phyloP scores from a whole-genome alignment of 371 early-diverging fungal genomes.

The Rhizomucor miehei region DNA sequence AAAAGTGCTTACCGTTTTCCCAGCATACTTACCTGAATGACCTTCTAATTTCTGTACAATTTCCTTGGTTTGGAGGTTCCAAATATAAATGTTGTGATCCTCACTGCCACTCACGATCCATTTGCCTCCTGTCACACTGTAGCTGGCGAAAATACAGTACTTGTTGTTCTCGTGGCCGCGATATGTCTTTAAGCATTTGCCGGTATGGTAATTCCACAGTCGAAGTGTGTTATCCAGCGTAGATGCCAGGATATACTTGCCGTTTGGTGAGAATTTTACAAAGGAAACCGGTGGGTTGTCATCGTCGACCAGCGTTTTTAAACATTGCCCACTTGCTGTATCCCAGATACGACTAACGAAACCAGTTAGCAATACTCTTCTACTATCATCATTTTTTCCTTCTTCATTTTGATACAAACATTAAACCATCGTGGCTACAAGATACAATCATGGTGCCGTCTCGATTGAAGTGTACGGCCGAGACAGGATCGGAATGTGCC shows the following conservation, averaged over 20 bases:
- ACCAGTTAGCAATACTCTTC: neutral
- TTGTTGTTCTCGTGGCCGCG: constrained; percentile 87
- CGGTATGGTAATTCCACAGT: constrained; percentile 92
- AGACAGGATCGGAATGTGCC: constrained; percentile 96
- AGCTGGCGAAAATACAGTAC: constrained; percentile 91
- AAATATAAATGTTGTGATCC: constrained; percentile 89
- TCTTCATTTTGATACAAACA: constrained; percentile 57
- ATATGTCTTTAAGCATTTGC: constrained; percentile 93
- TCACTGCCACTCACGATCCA: constrained; percentile 97
- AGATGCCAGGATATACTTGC: constrained; percentile 94
- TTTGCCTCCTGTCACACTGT: constrained; percentile 91
- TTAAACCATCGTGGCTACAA: constrained; percentile 91
- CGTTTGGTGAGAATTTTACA: constrained; percentile 97
- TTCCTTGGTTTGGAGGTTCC: constrained; percentile 95
- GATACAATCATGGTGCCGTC: constrained; percentile 97
- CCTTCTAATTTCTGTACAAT: constrained; percentile 91
- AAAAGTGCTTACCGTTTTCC: no score
- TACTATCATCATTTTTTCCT: neutral
- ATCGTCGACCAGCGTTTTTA: constrained; percentile 93
- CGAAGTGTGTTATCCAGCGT: constrained; percentile 92
- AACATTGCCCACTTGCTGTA: constrained; percentile 91
- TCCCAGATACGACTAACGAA: constrained; percentile 92
- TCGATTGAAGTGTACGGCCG: constrained; percentile 93
- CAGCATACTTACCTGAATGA: constrained; percentile 74
- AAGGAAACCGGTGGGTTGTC: constrained; percentile 95